phyloP scores from a whole-genome alignment of 768 basidiomycete species.

The Holtermannia corniformis region DNA sequence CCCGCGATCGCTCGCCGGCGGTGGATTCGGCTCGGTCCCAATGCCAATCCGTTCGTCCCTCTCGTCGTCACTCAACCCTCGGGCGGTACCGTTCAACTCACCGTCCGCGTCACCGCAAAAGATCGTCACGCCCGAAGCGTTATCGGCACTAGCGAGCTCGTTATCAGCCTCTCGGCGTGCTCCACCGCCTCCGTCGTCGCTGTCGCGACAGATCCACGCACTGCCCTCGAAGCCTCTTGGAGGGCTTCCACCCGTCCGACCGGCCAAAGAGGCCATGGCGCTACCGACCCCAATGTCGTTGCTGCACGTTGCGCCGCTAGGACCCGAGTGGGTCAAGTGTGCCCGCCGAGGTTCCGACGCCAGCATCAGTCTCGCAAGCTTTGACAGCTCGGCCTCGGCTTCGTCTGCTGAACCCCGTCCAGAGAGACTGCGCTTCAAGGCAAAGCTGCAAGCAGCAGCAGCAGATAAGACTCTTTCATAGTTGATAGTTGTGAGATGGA shows the following conservation, averaged over 20 bases:
- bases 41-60: neutral
- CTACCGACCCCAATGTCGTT: constrained; percentile 31
- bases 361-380: neutral
- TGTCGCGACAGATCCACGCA: neutral
- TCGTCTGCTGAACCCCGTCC: neutral
- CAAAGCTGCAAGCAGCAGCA: neutral
- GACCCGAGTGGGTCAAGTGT: constrained; percentile 24
- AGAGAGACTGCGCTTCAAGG: neutral
- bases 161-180: neutral
- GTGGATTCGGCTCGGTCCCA: neutral
- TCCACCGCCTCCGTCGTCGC: neutral
- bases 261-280: constrained; percentile 24
- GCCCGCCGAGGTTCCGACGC: neutral
- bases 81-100: neutral
- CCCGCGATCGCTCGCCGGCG: neutral
- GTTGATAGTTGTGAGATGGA: too few species aligned
- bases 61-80: neutral
- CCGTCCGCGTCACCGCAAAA: neutral
- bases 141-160: neutral
- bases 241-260: constrained; percentile 23
- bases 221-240: constrained; percentile 17
- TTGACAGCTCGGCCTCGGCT: neutral
- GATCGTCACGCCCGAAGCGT: neutral
- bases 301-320: constrained; percentile 21
- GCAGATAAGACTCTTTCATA: neutral